Conservation (phyloP, 2,329 filamentous ascomycete species). For the Alternaria gansuensis region DNA sequence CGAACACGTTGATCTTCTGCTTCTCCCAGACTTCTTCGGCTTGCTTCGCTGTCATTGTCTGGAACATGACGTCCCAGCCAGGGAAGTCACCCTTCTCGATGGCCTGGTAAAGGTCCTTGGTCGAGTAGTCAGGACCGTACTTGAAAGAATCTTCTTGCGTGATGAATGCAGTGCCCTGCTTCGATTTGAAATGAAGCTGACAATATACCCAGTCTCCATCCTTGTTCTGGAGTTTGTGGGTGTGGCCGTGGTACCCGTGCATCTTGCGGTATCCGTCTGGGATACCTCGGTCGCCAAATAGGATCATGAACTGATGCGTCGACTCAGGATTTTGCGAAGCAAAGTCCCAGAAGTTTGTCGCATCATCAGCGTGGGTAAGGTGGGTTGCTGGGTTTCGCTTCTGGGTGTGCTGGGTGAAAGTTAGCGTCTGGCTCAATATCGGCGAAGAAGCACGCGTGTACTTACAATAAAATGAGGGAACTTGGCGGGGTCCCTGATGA, state of each 20-base stretch:
- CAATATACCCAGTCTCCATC: constrained; percentile 63
- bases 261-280: constrained; percentile 65
- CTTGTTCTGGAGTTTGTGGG: constrained; percentile 64
- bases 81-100: constrained; percentile 64
- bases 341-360: constrained; percentile 74
- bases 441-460: no score
- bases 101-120: constrained; percentile 62
- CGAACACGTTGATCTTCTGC: constrained; percentile 64
- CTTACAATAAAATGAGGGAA: constrained; percentile 67
- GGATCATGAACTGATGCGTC: constrained; percentile 63
- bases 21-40: constrained; percentile 63
- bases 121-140: constrained; percentile 62
- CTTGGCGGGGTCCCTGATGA: constrained; percentile 76
- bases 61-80: constrained; percentile 61
- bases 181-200: constrained; percentile 63
- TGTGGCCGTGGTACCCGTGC: constrained; percentile 64
- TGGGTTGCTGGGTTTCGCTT: constrained; percentile 77
- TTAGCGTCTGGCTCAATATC: not conserved
- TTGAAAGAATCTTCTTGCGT: constrained; percentile 62
- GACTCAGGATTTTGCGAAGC: constrained; percentile 64
- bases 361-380: constrained; percentile 70
- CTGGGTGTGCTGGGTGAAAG: constrained; percentile 64
- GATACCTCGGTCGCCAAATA: constrained; percentile 65
- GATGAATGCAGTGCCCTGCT: constrained; percentile 63
- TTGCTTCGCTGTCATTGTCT: constrained; percentile 63